Evolutionary conservation across 495 filamentous ascomycete species (phyloP).

Genomic region (Amorphotheca resinae): DNA sequence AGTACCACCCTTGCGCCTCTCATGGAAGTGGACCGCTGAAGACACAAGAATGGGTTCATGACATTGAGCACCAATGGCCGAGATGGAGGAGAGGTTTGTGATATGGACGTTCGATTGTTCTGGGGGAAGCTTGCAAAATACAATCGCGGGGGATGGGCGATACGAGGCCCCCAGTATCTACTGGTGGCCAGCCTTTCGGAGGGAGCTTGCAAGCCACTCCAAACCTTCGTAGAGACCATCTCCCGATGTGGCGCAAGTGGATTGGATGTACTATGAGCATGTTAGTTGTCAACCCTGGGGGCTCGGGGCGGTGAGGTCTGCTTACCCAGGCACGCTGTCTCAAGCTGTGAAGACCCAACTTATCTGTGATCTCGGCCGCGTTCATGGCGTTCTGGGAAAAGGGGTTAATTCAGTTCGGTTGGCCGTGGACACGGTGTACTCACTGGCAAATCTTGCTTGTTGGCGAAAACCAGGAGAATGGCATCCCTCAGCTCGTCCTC

Average conservation of each 20-base stretch:
- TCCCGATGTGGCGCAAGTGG: slow-evolving; percentile 96
- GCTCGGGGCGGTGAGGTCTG: slow-evolving; percentile 16
- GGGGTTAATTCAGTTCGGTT: slow-evolving; percentile 9
- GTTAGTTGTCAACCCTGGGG: slow-evolving; percentile 13
- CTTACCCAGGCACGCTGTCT: slow-evolving; percentile 97
- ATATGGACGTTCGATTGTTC: slow-evolving; percentile 19
- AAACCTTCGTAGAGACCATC: slow-evolving; percentile 99
- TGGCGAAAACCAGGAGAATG: slow-evolving; percentile 95
- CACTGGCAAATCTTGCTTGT: slow-evolving; percentile 99
- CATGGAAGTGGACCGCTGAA: slow-evolving; percentile 20
- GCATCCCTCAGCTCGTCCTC: slow-evolving; percentile 98
- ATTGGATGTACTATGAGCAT: slow-evolving; percentile 83
- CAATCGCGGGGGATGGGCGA: slow-evolving; percentile 5
- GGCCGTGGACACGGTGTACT: slow-evolving; percentile 23
- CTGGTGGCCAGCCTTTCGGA: slow-evolving; percentile 80
- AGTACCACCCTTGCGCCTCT: slow-evolving; percentile 23
- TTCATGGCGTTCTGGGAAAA: slow-evolving; percentile 87
- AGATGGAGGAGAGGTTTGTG: slow-evolving; percentile 19
- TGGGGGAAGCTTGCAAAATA: slow-evolving; percentile 13
- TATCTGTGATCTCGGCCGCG: slow-evolving; percentile 97
- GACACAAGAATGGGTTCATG: slow-evolving; percentile 20
- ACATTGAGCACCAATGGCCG: slow-evolving; percentile 19
- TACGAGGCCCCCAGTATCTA: slow-evolving; percentile 32
- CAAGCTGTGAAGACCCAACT: slow-evolving; percentile 97
- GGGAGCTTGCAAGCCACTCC: slow-evolving; percentile 94